phyloP scores from a whole-genome alignment of 2,329 filamentous ascomycete genomes.

The Tothia fuscella region DNA sequence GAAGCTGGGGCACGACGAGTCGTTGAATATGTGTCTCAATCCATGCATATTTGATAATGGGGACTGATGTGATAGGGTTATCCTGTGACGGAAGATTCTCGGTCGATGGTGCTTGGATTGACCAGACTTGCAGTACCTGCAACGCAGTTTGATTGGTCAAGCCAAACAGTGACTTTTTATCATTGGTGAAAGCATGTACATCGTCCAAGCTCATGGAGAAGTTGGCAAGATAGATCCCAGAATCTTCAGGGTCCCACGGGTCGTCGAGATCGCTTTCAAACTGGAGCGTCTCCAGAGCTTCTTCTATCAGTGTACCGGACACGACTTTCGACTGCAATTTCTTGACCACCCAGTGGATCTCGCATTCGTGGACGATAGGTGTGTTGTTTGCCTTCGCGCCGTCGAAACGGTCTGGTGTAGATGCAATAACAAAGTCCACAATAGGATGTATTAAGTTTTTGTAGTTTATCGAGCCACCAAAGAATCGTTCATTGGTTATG shows the following conservation, averaged over 20 bases:
- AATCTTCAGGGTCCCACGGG: neutral
- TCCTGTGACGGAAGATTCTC: neutral
- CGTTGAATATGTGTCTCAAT: neutral
- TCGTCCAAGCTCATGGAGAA: neutral
- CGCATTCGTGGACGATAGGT: slow-evolving; percentile 8
- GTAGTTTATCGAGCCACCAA: slow-evolving; percentile 10
- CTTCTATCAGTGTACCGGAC: neutral
- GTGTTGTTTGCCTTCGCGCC: neutral
- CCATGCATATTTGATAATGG: neutral
- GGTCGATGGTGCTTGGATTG: neutral
- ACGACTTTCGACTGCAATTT: neutral
- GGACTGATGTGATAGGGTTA: neutral
- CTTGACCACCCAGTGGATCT: slow-evolving; percentile 10
- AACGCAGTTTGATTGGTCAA: neutral
- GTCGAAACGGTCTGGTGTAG: neutral
- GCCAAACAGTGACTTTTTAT: neutral
- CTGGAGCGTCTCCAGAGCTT: neutral
- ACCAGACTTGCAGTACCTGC: neutral
- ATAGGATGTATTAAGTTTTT: neutral
- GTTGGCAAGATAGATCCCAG: neutral
- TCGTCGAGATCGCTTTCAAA: neutral
- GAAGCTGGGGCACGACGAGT: neutral
- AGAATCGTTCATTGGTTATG: neutral
- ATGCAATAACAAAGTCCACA: slow-evolving; percentile 6
- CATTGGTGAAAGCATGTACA: neutral